Evolutionary conservation across 1,139 yeast genomes (phyloP).

Genomic region (Suhomyces chickasaworum): DNA sequence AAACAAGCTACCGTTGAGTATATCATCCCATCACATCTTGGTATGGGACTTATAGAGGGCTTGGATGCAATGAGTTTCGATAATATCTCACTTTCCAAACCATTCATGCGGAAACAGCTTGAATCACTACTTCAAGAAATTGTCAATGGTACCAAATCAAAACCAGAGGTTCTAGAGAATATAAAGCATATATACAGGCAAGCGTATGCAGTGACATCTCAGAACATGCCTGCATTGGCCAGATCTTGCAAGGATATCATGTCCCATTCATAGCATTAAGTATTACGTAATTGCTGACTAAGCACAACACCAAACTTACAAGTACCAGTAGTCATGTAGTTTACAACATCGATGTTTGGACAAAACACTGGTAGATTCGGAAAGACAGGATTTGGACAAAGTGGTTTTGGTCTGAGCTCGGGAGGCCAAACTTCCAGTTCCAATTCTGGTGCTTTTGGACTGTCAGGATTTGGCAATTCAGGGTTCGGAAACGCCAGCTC

Average conservation of each 20-base stretch:
- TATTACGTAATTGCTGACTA: neutral
- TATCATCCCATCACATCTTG: slow-evolving; percentile 78
- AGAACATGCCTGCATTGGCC: slow-evolving; percentile 32
- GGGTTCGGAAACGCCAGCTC: slow-evolving; percentile 9
- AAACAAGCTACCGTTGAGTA: slow-evolving; percentile 37
- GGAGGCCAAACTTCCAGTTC: neutral
- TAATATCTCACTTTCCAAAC: slow-evolving; percentile 78
- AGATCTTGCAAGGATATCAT: slow-evolving; percentile 23
- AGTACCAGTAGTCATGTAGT: neutral
- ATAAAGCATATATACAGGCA: slow-evolving; percentile 63
- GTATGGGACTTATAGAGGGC: slow-evolving; percentile 87
- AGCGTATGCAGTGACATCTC: slow-evolving; percentile 50
- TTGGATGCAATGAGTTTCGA: slow-evolving; percentile 78
- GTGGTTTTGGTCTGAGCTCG: slow-evolving; percentile 9
- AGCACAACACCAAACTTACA: neutral
- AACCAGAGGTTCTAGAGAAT: slow-evolving; percentile 56
- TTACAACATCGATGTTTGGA: slow-evolving; percentile 4
- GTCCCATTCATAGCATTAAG: neutral
- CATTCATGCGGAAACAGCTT: slow-evolving; percentile 76
- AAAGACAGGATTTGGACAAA: slow-evolving; percentile 8
- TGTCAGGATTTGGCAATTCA: neutral
- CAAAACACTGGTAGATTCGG: slow-evolving; percentile 3
- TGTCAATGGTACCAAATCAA: slow-evolving; percentile 61
- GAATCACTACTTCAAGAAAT: slow-evolving; percentile 70
- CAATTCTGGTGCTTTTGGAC: slow-evolving; percentile 1